Conservation (phyloP, 1,284 basidiomycete genomes). For the Trichosporon ovoides region DNA sequence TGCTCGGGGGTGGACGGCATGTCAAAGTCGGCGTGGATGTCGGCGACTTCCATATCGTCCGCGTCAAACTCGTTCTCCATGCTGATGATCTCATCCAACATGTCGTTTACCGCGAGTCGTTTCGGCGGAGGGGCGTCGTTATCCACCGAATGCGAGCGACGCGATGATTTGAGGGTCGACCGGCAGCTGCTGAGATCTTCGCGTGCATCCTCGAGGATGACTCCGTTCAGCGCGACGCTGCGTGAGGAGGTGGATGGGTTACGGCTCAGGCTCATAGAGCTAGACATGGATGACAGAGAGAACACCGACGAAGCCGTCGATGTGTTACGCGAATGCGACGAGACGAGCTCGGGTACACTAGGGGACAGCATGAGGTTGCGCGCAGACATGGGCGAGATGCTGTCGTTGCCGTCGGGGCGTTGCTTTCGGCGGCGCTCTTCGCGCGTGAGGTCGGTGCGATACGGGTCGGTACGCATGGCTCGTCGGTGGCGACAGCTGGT, state of each 20-base stretch:
- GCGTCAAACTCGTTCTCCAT: constrained; percentile 47
- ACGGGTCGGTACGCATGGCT: background rate
- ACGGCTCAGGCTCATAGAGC: constrained; percentile 24
- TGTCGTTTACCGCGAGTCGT: constrained; percentile 37
- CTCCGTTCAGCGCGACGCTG: constrained; percentile 25
- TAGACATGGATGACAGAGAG: constrained; percentile 25
- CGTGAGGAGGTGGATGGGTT: constrained; percentile 32
- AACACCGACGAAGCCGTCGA: constrained; percentile 32
- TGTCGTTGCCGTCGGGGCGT: constrained; percentile 29
- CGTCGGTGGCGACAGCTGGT: constrained; percentile 19
- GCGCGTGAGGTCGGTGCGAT: constrained; percentile 19
- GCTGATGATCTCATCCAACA: constrained; percentile 49
- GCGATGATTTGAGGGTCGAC: constrained; percentile 14
- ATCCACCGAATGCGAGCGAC: constrained; percentile 1
- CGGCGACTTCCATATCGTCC: constrained; percentile 12
- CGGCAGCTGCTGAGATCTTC: background rate
- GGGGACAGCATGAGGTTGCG: constrained; percentile 14
- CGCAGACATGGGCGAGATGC: constrained; percentile 21
- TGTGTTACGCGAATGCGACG: constrained; percentile 32
- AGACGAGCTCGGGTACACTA: constrained; percentile 34
- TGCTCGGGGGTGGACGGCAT: constrained; percentile 11
- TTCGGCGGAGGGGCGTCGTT: constrained; percentile 24
- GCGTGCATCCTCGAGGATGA: constrained; percentile 38
- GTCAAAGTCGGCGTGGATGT: constrained; percentile 3
- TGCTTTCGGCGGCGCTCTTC: constrained; percentile 36